Percentiles rank a stretch among this genome's conserved stretches.
These are phyloP conservation scores for Chalciporus chontae DNA, from an alignment of 768 basidiomycete species.

Conservation along the genomic window DNA sequence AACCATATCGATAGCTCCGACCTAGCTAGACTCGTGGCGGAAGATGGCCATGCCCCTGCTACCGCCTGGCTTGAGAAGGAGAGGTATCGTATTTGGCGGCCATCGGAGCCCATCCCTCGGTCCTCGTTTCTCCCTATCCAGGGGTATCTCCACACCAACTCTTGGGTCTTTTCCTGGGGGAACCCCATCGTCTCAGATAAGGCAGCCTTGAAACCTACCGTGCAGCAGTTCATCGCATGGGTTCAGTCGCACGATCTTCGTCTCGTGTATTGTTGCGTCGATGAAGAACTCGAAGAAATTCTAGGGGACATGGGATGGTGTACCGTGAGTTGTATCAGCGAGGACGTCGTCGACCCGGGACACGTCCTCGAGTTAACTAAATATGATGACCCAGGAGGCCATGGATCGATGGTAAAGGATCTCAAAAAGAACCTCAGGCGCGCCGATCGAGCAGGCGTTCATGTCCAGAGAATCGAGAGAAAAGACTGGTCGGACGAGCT, in stretches of 20 bases:
- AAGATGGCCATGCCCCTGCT: slow-evolving; percentile 63
- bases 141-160: slow-evolving; percentile 52
- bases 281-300: slow-evolving; percentile 46
- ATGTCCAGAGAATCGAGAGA: slow-evolving; percentile 41
- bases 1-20: slow-evolving; percentile 12
- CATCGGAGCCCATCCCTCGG: slow-evolving; percentile 18
- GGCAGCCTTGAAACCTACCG: slow-evolving; percentile 30
- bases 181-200: slow-evolving; percentile 51
- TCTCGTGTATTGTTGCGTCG: slow-evolving; percentile 60
- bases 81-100: slow-evolving; percentile 48
- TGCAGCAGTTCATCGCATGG: slow-evolving; percentile 44
- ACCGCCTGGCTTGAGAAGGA: slow-evolving; percentile 70
- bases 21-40: slow-evolving; percentile 53
- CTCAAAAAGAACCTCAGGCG: slow-evolving; percentile 59
- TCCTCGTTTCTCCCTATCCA: slow-evolving; percentile 49
- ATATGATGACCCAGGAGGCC: slow-evolving; percentile 34
- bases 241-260: slow-evolving; percentile 42
- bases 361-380: slow-evolving; percentile 40
- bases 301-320: slow-evolving; percentile 56
- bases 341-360: slow-evolving; percentile 53
- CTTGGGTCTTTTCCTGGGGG: slow-evolving; percentile 61
- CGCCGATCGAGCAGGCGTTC: slow-evolving; percentile 53
- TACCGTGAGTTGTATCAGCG: slow-evolving; percentile 59
- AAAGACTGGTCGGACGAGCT: slow-evolving; percentile 42
- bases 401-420: slow-evolving; percentile 47